These are phyloP conservation scores for Galerina marginata DNA, from an alignment of 768 basidiomycete species.

Conservation along the genomic window DNA sequence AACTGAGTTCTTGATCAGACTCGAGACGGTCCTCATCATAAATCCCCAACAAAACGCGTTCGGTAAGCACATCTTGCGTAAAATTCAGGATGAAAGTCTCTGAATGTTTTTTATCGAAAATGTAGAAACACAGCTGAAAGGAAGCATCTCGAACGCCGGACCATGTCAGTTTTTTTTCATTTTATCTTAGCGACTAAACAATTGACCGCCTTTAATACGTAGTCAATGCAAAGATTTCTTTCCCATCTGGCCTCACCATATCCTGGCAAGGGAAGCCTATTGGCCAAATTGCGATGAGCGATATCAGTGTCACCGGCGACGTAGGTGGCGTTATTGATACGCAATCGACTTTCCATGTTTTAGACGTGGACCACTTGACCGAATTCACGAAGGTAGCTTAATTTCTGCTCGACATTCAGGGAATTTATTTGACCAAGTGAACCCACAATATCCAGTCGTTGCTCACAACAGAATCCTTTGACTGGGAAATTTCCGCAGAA, in stretches of 20 bases:
- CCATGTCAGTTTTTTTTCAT: conserved; percentile 56
- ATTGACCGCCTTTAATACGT: conserved; percentile 1
- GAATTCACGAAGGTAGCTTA: conserved; percentile 63
- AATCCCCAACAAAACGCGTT: conserved; percentile 64
- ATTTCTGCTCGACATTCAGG: not conserved
- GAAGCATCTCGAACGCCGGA: conserved; percentile 71
- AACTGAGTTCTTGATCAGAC: conserved; percentile 34
- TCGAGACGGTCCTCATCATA: conserved; percentile 66
- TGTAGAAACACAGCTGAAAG: conserved; percentile 56
- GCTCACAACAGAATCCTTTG: conserved; percentile 68
- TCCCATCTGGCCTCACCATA: conserved; percentile 64
- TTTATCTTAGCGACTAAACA: not conserved
- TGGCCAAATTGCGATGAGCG: conserved; percentile 64
- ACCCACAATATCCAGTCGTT: conserved; percentile 40
- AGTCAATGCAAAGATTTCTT: conserved; percentile 74
- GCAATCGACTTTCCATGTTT: conserved; percentile 61
- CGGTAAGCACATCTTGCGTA: conserved; percentile 37
- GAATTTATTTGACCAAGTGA: not conserved
- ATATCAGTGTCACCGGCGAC: conserved; percentile 63
- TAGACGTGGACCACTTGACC: conserved; percentile 59
- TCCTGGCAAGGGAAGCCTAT: conserved; percentile 62
- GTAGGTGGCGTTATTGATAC: conserved; percentile 64
- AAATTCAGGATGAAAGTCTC: not conserved
- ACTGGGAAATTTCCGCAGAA: conserved; percentile 70
- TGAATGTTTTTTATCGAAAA: not conserved